These are phyloP conservation scores for Orobanche coerulescens DNA, from an alignment of 257 asterid species.

Conservation along the genomic window DNA sequence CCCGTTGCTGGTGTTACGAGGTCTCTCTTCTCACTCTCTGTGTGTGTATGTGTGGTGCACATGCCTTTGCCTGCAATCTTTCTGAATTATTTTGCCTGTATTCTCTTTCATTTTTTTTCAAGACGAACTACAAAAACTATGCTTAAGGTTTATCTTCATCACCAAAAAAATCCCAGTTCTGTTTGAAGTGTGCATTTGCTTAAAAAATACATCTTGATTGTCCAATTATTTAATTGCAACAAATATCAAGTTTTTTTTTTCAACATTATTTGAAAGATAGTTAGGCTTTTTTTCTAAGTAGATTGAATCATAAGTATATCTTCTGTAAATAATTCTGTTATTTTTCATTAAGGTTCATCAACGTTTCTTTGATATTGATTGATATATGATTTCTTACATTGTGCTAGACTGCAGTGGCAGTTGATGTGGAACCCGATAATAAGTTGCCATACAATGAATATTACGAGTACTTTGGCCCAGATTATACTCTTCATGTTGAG, in stretches of 20 bases:
- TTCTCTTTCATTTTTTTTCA: slow-evolving; percentile 1
- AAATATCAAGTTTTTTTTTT: not conserved
- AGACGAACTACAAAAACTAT: no score
- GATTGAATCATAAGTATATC: not conserved
- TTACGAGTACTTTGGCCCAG: slow-evolving; percentile 84
- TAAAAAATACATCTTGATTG: not conserved
- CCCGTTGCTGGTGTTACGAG: slow-evolving; percentile 13
- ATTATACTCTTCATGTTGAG: slow-evolving; percentile 65
- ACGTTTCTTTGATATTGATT: slow-evolving; percentile 7
- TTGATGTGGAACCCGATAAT: slow-evolving; percentile 77
- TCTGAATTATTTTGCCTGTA: not conserved
- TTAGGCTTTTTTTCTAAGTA: no score
- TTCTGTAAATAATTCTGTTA: not conserved
- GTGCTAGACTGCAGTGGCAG: slow-evolving; percentile 87
- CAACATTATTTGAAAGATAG: not conserved
- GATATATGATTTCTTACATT: slow-evolving; percentile 18
- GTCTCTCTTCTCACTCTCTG: slow-evolving; percentile 9
- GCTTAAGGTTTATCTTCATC: not conserved
- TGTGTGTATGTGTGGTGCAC: not conserved
- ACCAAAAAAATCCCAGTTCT: not conserved
- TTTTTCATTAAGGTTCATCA: not conserved
- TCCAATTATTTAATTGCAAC: not conserved
- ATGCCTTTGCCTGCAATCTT: not conserved
- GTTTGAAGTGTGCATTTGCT: not conserved
- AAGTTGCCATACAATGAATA: slow-evolving; percentile 75